Conservation (phyloP, 2,329 filamentous ascomycete species). For the Aspergillus persii region DNA sequence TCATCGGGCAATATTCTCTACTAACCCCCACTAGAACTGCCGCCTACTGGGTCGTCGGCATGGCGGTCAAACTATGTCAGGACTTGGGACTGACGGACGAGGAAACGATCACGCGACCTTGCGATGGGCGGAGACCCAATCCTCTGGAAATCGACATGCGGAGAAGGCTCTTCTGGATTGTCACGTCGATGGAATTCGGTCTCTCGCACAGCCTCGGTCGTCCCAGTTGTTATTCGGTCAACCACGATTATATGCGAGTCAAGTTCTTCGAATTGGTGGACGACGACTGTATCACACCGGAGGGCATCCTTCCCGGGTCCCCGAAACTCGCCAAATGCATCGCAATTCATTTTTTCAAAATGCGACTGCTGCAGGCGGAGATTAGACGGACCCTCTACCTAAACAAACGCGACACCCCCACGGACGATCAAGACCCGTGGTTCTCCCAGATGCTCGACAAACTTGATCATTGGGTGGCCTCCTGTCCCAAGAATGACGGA, state of each 20-base stretch:
- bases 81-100: slow-evolving; percentile 86
- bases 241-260: slow-evolving; percentile 79
- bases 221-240: slow-evolving; percentile 79
- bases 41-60: slow-evolving; percentile 87
- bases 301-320: slow-evolving; percentile 68
- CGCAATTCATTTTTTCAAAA: slow-evolving; percentile 89
- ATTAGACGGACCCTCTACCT: slow-evolving; percentile 84
- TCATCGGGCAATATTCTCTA: slow-evolving; percentile 89
- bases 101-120: slow-evolving; percentile 71
- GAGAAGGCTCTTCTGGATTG: slow-evolving; percentile 81
- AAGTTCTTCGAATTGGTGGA: slow-evolving; percentile 78
- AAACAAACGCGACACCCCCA: slow-evolving; percentile 72
- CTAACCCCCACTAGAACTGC: slow-evolving; percentile 88
- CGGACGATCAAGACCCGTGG: slow-evolving; percentile 81
- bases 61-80: slow-evolving; percentile 84
- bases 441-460: slow-evolving; percentile 76
- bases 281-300: slow-evolving; percentile 76
- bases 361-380: slow-evolving; percentile 83
- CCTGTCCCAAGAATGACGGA: slow-evolving; percentile 68
- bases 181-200: slow-evolving; percentile 83
- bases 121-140: slow-evolving; percentile 60
- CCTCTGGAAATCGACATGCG: slow-evolving; percentile 84
- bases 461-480: slow-evolving; percentile 74
- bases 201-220: slow-evolving; percentile 84
- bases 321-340: slow-evolving; percentile 80